Base-by-base conservation (phyloP, 1,284 basidiomycete species). In the Puccinia triticina region DNA sequence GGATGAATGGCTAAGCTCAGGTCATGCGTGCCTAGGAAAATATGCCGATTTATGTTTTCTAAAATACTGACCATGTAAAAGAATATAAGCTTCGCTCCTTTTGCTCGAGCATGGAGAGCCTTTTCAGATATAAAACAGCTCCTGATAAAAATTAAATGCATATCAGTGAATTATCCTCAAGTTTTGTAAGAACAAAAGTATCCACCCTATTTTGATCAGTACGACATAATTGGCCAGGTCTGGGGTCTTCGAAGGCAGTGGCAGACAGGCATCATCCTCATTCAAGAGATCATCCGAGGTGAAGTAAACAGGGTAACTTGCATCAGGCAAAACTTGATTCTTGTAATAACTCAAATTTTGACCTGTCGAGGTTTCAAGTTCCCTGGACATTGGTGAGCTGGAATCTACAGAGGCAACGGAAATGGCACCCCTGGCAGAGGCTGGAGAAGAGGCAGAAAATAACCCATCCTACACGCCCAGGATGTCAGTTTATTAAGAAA, bases 31-130 rank as follows among this genome's bases (percentile, higher is more conserved):
- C 37, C 40, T 11, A 18, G 11, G n/a, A 40, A 75, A n/a, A 57
- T 59, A 4, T 23, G n/a, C 14, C 16, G n/a, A 48, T 23, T 69
- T 26, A 4, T 1, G 26, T 69, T 46, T 26, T 40, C 1, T 40
- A 29, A 29, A 46, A 34, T 40, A 29, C 73, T 57, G 40, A 82
- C 81, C 81, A 82, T 82, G 59, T 82, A 82, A 12, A 82, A 77
- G 29, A 82, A 50, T 34, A 82, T 57, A 10, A 66, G 74, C 55
- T 72, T 77, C 21, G 81, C 81, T 32, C 81, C 81, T 76, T 75
- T 82, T 40, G 59, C 66, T 67, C 32, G 34, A 29, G 74, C 73
- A 32, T 82, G 46, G 29, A 59, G 61, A 23, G 61, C 66, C 37
- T 82, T 82, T n/a, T 57, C 46, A 34, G 37, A n/a, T 11, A 82